Base-by-base conservation (phyloP, 129 eudicot species). In the Rutidosis leptorrhynchoides region DNA sequence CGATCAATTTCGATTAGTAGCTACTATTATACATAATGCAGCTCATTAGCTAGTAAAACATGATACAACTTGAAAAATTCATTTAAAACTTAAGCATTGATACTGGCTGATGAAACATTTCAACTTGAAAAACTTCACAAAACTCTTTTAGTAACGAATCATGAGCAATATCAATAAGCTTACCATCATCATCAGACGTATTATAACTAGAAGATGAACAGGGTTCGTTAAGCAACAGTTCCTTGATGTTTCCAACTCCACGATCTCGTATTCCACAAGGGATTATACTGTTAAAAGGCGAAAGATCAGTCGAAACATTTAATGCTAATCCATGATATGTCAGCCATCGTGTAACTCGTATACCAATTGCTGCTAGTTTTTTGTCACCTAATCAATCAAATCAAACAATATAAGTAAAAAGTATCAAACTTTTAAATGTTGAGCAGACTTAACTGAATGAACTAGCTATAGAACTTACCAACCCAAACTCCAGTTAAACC, bases 231-330 rank as follows among this genome's bases (percentile, higher is more conserved):
- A n/a, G n/a, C 21, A 89, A 68, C 33, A 93, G 54, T 37, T 72
- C 84, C 63, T 89, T 89, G 55, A 89, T 83, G 81, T 88, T 93
- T 70, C 90, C 96, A 69, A 93, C 96, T 74, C 79, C 79, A 10
- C 83, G 89, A 55, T 84, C 95, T 48, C 74, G 77, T 78, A 90
- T 87, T 61, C 97, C 95, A 69, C 97, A 87, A 12, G 96, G 97
- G 68, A 90, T 62, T 62, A 90, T 87, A 32, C 24, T 70, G 5
- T 85, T 67, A 61, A 84, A 90, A 19, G 90, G 93, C 27, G 81
- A 55, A 43, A 90, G 76, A 72, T 87, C 96, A 21, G 84, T 65
- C 16, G 86, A 67, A 26, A 87, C 88, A 27, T 88, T 88, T 70
- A 93, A 69, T 27, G 98, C 95, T 69, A 93, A 51, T 11, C 96